Evolutionary conservation across 2,329 filamentous ascomycete species (phyloP).

Genomic region (Ceratocystis variospora): DNA sequence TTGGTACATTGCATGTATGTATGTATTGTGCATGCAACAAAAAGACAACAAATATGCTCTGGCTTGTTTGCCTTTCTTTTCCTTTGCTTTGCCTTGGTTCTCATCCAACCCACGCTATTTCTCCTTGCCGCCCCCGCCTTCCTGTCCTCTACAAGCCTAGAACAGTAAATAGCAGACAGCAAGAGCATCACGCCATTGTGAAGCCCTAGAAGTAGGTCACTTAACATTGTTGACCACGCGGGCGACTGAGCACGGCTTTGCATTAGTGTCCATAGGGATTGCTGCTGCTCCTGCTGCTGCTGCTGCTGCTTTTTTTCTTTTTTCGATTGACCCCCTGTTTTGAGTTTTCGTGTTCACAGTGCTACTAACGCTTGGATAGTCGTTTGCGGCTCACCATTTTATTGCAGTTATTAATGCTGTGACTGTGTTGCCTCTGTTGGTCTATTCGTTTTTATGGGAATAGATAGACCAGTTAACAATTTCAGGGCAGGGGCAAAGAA

Average conservation of each 20-base stretch:
- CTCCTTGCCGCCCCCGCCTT: not conserved
- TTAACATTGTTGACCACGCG: not conserved
- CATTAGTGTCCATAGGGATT: not conserved
- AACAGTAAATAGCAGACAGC: not conserved
- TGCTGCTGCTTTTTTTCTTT: not conserved
- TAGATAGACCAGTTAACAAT: not conserved
- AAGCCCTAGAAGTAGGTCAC: not conserved
- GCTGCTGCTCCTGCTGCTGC: not conserved
- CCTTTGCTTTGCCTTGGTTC: not conserved
- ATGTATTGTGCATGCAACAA: not conserved
- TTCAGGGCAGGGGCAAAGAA: no score
- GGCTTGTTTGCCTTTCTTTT: not conserved
- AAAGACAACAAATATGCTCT: not conserved
- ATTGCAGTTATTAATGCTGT: not conserved
- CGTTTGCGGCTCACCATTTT: not conserved
- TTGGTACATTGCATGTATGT: not conserved
- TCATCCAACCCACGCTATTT: not conserved
- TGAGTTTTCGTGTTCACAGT: not conserved
- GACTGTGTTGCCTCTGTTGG: not conserved
- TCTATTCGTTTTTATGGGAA: not conserved
- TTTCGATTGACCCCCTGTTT: not conserved
- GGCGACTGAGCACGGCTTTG: not conserved
- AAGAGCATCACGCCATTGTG: not conserved
- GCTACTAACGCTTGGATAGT: no score
- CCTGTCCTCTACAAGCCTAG: not conserved